Conservation (phyloP, 495 filamentous ascomycete species). For the Talaromyces liani region DNA sequence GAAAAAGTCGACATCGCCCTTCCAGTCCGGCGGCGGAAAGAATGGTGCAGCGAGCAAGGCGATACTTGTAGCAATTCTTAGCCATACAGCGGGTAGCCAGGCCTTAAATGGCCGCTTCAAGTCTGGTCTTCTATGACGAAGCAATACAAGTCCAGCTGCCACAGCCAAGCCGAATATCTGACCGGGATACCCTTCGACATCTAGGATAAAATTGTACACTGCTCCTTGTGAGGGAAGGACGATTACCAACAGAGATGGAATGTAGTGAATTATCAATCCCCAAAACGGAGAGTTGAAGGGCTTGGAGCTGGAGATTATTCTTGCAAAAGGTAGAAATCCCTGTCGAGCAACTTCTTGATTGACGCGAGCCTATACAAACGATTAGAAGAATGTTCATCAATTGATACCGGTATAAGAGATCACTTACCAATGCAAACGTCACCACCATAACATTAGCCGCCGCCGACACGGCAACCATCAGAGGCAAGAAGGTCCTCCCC, state of each 20-base stretch:
- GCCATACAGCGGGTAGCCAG: conserved; percentile 43
- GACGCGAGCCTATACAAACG: conserved; percentile 47
- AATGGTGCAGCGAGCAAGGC: conserved; percentile 29
- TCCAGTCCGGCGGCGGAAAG: conserved; percentile 38
- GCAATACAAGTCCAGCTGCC: conserved; percentile 51
- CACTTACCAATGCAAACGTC: conserved; percentile 53
- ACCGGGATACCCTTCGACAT: conserved; percentile 63
- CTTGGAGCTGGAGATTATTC: conserved; percentile 51
- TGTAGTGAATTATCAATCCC: conserved; percentile 59
- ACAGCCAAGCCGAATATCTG: conserved; percentile 54
- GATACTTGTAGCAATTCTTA: conserved; percentile 27
- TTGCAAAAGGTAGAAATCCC: conserved; percentile 62
- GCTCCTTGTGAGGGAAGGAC: conserved; percentile 54
- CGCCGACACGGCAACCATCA: conserved; percentile 59
- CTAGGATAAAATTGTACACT: conserved; percentile 67
- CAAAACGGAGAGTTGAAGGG: conserved; percentile 64
- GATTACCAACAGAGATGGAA: conserved; percentile 61
- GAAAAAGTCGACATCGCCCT: conserved; percentile 52
- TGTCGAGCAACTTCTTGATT: conserved; percentile 64
- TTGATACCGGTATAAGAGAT: neutral
- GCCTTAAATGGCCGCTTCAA: conserved; percentile 62
- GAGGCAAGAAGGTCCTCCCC: conserved; percentile 50
- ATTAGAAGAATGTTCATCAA: neutral
- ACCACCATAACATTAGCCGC: conserved; percentile 75
- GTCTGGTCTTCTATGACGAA: conserved; percentile 54